phyloP scores from a whole-genome alignment of 345 rosid species.

The Hirschfeldia incana region DNA sequence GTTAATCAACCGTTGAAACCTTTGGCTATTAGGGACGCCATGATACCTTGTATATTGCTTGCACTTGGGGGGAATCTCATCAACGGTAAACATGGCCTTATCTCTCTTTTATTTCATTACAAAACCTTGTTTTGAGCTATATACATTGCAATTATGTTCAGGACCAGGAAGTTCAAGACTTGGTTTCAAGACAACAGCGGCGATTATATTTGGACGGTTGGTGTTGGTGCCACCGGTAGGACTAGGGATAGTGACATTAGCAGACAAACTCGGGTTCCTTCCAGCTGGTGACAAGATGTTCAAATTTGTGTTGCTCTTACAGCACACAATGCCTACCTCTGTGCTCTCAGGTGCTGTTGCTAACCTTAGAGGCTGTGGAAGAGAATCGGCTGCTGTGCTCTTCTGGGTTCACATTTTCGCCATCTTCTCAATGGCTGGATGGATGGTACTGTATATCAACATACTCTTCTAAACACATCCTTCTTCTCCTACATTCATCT shows the following conservation, averaged over 20 bases:
- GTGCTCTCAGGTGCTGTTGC: constrained; percentile 98
- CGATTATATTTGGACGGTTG: constrained; percentile 72
- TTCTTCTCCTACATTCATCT: constrained; percentile 2
- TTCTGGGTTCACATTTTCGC: constrained; percentile 95
- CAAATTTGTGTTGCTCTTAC: constrained; percentile 79
- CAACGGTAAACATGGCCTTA: constrained; percentile 58
- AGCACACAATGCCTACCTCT: constrained; percentile 98
- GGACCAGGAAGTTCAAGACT: constrained; percentile 98
- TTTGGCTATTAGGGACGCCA: constrained; percentile 71
- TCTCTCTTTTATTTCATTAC: constrained; percentile 6
- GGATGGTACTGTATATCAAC: constrained; percentile 86
- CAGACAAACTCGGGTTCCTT: constrained; percentile 97
- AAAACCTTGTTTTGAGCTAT: not conserved
- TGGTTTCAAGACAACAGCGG: constrained; percentile 83
- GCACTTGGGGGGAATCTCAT: constrained; percentile 92
- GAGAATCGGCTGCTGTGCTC: constrained; percentile 91
- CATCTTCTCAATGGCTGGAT: constrained; percentile 86
- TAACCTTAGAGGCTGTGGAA: constrained; percentile 91
- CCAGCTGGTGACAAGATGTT: constrained; percentile 95
- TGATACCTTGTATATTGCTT: constrained; percentile 86
- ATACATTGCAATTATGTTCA: constrained; percentile 32
- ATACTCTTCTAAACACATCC: constrained; percentile 57
- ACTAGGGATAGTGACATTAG: constrained; percentile 87
- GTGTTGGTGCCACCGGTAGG: constrained; percentile 88
- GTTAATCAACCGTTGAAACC: constrained; percentile 5